Base-by-base conservation (phyloP, 1,284 basidiomycete species). In the Sporisorium scitamineum region DNA sequence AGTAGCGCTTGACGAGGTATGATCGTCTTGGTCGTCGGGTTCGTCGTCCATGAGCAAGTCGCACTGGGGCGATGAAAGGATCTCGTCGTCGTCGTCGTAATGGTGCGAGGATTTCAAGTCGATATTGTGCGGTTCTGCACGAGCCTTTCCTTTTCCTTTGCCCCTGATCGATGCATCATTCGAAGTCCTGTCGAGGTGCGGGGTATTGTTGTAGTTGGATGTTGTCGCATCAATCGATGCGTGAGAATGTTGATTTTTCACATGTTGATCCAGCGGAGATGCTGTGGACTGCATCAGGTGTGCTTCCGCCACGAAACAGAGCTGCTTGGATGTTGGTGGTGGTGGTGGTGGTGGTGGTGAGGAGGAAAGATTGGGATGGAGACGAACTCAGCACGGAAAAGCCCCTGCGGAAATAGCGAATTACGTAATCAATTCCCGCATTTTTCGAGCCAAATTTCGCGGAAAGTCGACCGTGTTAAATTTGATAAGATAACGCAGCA, bases 401-500 rank as follows among this genome's bases (percentile, higher is more conserved):
- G 27, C 29, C 2, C 9, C n/a, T n/a, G n/a, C n/a, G n/a, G 5
- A 8, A 26, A 2, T 7, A 16, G 22, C 10, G 45, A 18, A 47
- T 47, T 27, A 26, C 16, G 45, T 16, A 47, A 26, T 47, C 16
- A 13, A 14, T 5, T 11, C 29, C 8, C 5, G 9, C n/a, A n/a
- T 45, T 56, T 45, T 60, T 34, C 6, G 20, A 24, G 6, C 34
- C 32, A 2, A 50, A 9, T 26, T 60, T 59, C 2, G 22, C 52
- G 53, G 53, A 42, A 54, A 54, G 53, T 54, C 26, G 53, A 54
- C 53, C 53, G 53, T 26, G n/a, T n/a, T n/a, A n/a, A n/a, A n/a
- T 27, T 45, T 39, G 62, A 64, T 64, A 65, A 65, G 62, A 65
- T 65, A 57, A 64, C 22, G 26, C 20, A 14, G n/a, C 9, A 5